Conservation (phyloP, 2,329 filamentous ascomycete genomes). For the Claviceps digitariae region DNA sequence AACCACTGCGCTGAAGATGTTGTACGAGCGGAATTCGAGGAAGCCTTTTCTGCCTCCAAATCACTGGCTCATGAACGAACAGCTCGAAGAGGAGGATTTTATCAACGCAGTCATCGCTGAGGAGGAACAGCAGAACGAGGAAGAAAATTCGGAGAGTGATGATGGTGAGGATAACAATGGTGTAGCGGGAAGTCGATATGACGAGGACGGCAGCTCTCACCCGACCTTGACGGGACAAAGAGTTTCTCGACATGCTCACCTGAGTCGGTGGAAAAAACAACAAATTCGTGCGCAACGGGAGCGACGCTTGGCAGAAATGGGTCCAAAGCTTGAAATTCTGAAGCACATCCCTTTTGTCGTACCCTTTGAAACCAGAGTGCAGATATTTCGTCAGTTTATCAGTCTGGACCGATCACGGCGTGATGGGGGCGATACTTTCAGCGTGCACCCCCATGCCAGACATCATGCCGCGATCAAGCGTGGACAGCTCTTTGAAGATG, state of each 20-base stretch:
- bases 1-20: conserved; percentile 67
- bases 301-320: conserved; percentile 63
- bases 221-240: conserved; percentile 38
- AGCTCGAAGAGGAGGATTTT: conserved; percentile 81
- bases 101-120: conserved; percentile 76
- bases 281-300: conserved; percentile 55
- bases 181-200: conserved; percentile 21
- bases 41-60: conserved; percentile 68
- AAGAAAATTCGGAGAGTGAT: conserved; percentile 23
- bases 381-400: conserved; percentile 92
- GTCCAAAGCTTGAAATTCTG: conserved; percentile 76
- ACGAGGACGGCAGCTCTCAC: conserved; percentile 13
- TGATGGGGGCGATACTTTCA: conserved; percentile 8
- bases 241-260: conserved; percentile 47
- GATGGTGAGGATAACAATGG: conserved; percentile 18
- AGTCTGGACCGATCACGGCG: conserved; percentile 43
- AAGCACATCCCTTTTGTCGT: conserved; percentile 97
- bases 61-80: conserved; percentile 87
- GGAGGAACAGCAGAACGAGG: conserved; percentile 60
- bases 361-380: conserved; percentile 79
- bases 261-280: conserved; percentile 49
- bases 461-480: conserved; percentile 73
- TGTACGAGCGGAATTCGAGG: conserved; percentile 88
- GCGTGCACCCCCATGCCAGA: conserved; percentile 24
- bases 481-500: conserved; percentile 71